Evolutionary conservation across 345 rosid genomes (phyloP).

Genomic region (Gossypium arboreum): DNA sequence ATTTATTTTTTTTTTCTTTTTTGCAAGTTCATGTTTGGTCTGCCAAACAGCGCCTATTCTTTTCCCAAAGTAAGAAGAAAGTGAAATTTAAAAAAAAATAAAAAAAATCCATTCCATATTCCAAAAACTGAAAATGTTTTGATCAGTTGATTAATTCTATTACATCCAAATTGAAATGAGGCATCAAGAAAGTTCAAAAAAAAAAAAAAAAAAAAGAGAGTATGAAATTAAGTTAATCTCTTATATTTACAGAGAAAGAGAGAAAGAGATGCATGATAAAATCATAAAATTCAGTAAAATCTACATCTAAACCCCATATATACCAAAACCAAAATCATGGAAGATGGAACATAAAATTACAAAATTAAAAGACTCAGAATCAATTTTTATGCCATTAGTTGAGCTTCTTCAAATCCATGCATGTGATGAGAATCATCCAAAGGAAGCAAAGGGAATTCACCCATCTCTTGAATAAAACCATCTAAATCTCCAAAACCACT

Average conservation of each 20-base stretch:
- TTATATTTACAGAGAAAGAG: constrained; percentile 17
- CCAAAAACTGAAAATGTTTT: not conserved
- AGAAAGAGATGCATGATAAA: not conserved
- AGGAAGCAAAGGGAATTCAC: constrained; percentile 45
- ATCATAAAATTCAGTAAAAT: constrained; percentile 13
- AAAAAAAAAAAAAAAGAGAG: not conserved
- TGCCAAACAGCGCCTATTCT: constrained; percentile 1
- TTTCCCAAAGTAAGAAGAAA: not conserved
- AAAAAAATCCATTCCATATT: too few relatives aligned
- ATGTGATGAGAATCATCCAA: constrained; percentile 33
- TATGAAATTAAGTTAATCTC: constrained; percentile 6
- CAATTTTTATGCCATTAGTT: constrained; percentile 23
- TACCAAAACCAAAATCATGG: not conserved
- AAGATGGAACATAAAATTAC: constrained; percentile 17
- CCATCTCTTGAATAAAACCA: constrained; percentile 64
- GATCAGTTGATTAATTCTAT: not conserved
- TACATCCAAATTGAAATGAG: not conserved
- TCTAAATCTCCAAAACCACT: constrained; percentile 59
- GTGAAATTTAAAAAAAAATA: too few relatives aligned
- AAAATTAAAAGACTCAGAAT: not conserved
- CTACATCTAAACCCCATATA: not conserved
- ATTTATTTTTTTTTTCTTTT: not conserved
- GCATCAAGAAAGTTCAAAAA: not conserved
- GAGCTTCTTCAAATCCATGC: constrained; percentile 40
- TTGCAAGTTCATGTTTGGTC: constrained; percentile 15